Conservation (phyloP, 2,329 filamentous ascomycete species). For the Westerdykella aurantiaca region DNA sequence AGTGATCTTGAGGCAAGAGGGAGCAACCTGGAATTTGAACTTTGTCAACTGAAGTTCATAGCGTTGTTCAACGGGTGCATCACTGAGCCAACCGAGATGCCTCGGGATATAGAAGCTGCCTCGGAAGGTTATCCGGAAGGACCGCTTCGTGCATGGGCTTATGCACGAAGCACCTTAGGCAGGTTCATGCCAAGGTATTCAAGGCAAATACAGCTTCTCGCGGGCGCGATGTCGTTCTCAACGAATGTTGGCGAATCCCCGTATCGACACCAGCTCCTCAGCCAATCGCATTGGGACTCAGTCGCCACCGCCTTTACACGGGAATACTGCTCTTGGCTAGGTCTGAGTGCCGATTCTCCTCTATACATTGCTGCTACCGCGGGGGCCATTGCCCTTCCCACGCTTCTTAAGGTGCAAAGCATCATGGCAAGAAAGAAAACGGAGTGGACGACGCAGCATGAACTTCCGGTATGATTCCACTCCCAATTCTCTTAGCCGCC, state of each 20-base stretch:
- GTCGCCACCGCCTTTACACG: conserved; percentile 82
- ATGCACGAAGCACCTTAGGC: conserved; percentile 68
- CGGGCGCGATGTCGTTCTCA: conserved; percentile 72
- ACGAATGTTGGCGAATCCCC: conserved; percentile 71
- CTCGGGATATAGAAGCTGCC: conserved; percentile 17
- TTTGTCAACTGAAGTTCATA: conserved; percentile 83
- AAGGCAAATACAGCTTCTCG: conserved; percentile 73
- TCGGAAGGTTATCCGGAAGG: conserved; percentile 44
- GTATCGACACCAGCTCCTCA: conserved; percentile 73
- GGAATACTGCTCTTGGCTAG: conserved; percentile 89
- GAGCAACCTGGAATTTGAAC: conserved; percentile 91
- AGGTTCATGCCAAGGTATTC: conserved; percentile 70
- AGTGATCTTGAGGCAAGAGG: conserved; percentile 70
- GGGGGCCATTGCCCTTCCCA: conserved; percentile 84
- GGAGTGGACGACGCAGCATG: conserved; percentile 89
- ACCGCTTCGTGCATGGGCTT: conserved; percentile 61
- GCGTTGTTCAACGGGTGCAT: conserved; percentile 61
- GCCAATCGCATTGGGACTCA: conserved; percentile 70
- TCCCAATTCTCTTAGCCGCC: background rate
- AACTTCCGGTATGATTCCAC: conserved; percentile 66
- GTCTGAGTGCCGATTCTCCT: conserved; percentile 83
- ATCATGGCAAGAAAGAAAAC: conserved; percentile 87
- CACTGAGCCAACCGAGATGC: conserved; percentile 50
- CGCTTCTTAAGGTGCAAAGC: conserved; percentile 77
- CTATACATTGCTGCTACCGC: conserved; percentile 90